Conservation (phyloP, 2,329 filamentous ascomycete genomes). For the Nannizzia gypsea region DNA sequence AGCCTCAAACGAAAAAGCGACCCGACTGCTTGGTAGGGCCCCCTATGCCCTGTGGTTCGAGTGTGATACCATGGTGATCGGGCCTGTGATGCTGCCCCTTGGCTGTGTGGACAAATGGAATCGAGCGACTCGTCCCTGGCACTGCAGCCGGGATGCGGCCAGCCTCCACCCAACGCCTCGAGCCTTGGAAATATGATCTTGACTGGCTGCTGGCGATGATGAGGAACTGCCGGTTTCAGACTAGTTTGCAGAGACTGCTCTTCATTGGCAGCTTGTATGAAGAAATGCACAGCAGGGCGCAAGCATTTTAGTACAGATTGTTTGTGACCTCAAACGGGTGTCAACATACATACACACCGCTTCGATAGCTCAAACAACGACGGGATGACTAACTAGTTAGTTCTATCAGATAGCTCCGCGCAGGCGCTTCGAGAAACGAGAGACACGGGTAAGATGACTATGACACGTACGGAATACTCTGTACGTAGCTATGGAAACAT, state of each 20-base stretch:
- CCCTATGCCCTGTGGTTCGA: neutral
- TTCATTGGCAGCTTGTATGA: neutral
- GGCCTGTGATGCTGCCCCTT: neutral
- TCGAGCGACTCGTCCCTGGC: neutral
- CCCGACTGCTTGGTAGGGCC: neutral
- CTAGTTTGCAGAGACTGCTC: neutral
- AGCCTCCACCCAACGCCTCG: neutral
- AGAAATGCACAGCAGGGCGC: neutral
- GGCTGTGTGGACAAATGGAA: neutral
- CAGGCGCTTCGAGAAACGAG: neutral
- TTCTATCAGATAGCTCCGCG: neutral
- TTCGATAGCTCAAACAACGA: neutral
- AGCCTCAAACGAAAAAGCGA: neutral
- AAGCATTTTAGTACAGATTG: neutral
- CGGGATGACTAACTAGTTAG: too few relatives aligned
- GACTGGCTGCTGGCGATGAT: neutral
- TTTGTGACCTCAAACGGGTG: neutral
- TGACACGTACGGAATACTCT: too few relatives aligned
- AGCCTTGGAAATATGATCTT: neutral
- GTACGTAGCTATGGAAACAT: neutral
- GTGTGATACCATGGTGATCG: neutral
- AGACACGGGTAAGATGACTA: too few relatives aligned
- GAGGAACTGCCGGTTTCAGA: slow-evolving; percentile 1
- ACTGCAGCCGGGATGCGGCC: neutral
- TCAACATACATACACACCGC: neutral